Evolutionary conservation across 2,329 filamentous ascomycete genomes (phyloP).

Genomic region (Ceratocystis huliohia): DNA sequence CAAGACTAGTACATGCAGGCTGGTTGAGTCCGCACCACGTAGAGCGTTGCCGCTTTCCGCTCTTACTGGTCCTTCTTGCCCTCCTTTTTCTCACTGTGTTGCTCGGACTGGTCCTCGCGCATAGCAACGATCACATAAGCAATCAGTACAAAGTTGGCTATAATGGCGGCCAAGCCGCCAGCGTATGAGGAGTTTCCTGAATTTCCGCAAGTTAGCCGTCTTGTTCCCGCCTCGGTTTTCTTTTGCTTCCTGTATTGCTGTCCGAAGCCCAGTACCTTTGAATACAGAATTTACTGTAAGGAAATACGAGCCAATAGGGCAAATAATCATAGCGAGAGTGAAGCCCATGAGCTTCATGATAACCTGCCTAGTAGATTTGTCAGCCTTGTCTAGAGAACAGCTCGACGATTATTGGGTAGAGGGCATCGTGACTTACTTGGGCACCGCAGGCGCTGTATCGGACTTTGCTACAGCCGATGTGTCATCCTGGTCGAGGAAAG

Average conservation of each 20-base stretch:
- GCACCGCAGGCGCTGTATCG: constrained; percentile 70
- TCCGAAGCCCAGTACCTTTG: constrained; percentile 43
- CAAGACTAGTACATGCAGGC: too few relatives aligned
- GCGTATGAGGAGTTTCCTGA: constrained; percentile 80
- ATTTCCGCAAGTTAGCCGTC: background rate
- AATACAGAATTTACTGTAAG: constrained; percentile 64
- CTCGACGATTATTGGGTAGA: constrained; percentile 2
- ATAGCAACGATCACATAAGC: constrained; percentile 88
- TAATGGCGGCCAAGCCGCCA: constrained; percentile 70
- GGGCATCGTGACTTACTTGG: constrained; percentile 45
- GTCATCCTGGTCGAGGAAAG: constrained; percentile 49
- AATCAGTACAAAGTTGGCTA: constrained; percentile 83
- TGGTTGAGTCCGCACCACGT: too few relatives aligned
- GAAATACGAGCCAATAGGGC: constrained; percentile 85
- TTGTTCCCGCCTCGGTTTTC: background rate
- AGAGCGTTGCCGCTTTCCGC: too few relatives aligned
- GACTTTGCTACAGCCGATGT: constrained; percentile 43
- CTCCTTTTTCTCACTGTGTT: constrained; percentile 33
- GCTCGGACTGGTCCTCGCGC: constrained; percentile 58
- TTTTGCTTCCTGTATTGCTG: background rate
- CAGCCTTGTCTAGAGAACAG: background rate
- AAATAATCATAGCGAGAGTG: constrained; percentile 77
- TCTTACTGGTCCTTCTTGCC: constrained; percentile 39
- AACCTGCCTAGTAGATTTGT: constrained; percentile 47
- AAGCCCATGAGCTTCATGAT: constrained; percentile 84